Conservation (phyloP, 2,329 filamentous ascomycete species). For the Aspergillus brunneoviolaceus region DNA sequence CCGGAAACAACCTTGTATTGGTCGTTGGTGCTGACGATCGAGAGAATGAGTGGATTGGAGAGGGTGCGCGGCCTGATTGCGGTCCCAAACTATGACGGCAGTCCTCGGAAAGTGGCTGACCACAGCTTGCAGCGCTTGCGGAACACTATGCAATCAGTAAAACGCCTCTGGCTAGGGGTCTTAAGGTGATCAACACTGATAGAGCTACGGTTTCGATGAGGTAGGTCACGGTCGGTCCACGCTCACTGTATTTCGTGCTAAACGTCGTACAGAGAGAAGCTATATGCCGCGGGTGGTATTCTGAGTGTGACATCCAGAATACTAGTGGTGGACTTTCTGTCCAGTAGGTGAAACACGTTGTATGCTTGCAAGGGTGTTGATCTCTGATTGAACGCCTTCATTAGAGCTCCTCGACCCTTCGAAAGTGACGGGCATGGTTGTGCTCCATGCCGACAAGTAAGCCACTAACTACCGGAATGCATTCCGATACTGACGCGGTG, state of each 20-base stretch:
- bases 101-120: conserved; percentile 13
- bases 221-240: conserved; percentile 29
- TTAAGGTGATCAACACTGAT: conserved; percentile 93
- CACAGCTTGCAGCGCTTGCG: conserved; percentile 62
- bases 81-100: neutral
- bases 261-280: conserved; percentile 66
- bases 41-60: conserved; percentile 96
- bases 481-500: conserved; percentile 11
- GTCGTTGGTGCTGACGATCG: conserved; percentile 86
- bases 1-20: conserved; percentile 87
- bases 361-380: neutral
- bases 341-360: conserved; percentile 44
- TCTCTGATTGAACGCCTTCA: conserved; percentile 14
- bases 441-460: conserved; percentile 78
- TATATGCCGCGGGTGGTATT: conserved; percentile 85
- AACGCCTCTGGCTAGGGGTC: conserved; percentile 74
- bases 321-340: conserved; percentile 87
- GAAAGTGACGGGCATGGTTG: conserved; percentile 80
- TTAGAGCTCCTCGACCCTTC: conserved; percentile 69
- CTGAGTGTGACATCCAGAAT: conserved; percentile 97
- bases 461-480: conserved; percentile 1
- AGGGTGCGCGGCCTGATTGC: conserved; percentile 47
- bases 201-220: conserved; percentile 77
- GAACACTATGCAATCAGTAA: conserved; percentile 92
- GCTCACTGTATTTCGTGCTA: conserved; percentile 12